These are phyloP conservation scores for Colletotrichum zoysiae DNA, from an alignment of 2,329 filamentous ascomycete genomes.

Conservation along the genomic window DNA sequence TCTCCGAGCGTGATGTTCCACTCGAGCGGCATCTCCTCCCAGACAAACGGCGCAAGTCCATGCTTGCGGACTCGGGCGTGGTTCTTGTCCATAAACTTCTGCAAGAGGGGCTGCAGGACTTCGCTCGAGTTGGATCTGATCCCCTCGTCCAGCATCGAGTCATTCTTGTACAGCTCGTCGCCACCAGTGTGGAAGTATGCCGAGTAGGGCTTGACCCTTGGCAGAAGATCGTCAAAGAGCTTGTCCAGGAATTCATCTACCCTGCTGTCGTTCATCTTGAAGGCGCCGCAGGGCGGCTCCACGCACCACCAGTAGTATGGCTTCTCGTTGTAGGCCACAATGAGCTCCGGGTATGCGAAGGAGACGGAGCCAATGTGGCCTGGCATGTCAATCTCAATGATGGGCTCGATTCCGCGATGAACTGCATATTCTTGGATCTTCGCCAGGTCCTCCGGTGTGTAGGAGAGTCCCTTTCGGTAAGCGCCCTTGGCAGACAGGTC, in stretches of 20 bases:
- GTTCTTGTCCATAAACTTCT: conserved; percentile 79
- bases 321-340: conserved; percentile 71
- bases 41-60: conserved; percentile 81
- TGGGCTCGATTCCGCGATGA: conserved; percentile 76
- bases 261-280: conserved; percentile 80
- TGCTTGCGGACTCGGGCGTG: conserved; percentile 73
- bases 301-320: conserved; percentile 72
- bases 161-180: conserved; percentile 85
- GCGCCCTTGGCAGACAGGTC: conserved; percentile 79
- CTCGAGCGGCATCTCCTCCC: conserved; percentile 86
- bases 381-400: conserved; percentile 85
- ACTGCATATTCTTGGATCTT: conserved; percentile 78
- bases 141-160: conserved; percentile 79
- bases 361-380: conserved; percentile 80
- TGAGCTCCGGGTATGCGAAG: conserved; percentile 76
- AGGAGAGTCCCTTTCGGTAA: conserved; percentile 76
- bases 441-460: conserved; percentile 73
- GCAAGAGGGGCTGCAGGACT: conserved; percentile 80
- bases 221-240: conserved; percentile 81
- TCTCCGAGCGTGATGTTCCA: conserved; percentile 81
- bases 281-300: conserved; percentile 74
- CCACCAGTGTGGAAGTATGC: conserved; percentile 88
- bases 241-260: conserved; percentile 80
- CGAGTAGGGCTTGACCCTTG: conserved; percentile 76
- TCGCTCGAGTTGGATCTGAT: conserved; percentile 74